Base-by-base conservation (phyloP, 2,329 filamentous ascomycete species). In the Alternaria dauci region DNA sequence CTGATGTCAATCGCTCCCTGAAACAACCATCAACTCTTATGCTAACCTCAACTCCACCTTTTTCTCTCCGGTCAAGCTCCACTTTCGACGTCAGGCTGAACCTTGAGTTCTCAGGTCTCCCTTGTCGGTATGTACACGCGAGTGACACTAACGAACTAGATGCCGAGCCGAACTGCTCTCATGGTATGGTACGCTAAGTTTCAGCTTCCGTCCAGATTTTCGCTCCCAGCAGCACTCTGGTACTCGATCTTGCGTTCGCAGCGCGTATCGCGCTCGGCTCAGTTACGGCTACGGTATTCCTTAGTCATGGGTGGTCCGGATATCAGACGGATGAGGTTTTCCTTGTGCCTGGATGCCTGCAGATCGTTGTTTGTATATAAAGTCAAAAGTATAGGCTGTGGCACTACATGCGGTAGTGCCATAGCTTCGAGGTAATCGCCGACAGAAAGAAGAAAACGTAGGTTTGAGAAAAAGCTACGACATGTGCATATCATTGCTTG, bases 191-290 rank as follows among this genome's bases (percentile, higher is more conserved):
- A 50, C 46, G 46, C 46, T 50, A 50, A 16, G 46, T 50, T 50
- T 50, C 46, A 38, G 46, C 46, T 38, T 50, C 30, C 46, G 46
- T 36, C 30, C 32, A 25, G 23, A 25, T 36, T 50, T 50, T 38
- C 32, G 34, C 23, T 25, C 20, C 9, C 8, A 38, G 20, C 8
- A 23, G 14, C n/a, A 8, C n/a, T 18, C 36, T 39, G 14, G 46
- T 25, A 42, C 32, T 50, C 46, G 20, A 50, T 38, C 20, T 50
- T 50, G 46, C 30, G 46, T 50, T 50, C 32, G 46, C 46, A 25
- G 32, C 46, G 32, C 30, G 34, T 50, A 50, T 20, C 20, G 46
- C 32, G 30, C 23, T 23, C 20, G 46, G 30, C 25, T 44, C 20
- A 14, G 23, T 25, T 16, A 20, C 38, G 38, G 38, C 38, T 39